phyloP scores from a whole-genome alignment of 306 rosid genomes.

The Corylus heterophylla region DNA sequence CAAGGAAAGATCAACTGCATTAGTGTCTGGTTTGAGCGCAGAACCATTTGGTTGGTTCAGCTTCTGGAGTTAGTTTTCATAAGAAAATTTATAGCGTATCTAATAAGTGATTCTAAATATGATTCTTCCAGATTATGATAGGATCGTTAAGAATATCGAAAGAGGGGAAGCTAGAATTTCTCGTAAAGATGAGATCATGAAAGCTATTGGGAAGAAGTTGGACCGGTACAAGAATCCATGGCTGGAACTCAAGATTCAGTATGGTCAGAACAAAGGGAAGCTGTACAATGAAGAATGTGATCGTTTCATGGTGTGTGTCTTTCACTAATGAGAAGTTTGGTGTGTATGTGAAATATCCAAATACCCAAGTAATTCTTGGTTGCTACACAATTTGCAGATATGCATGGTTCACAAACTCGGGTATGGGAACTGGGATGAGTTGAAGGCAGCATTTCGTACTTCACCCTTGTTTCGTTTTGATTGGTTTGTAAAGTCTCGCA shows the following conservation, averaged over 20 bases:
- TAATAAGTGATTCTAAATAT: constrained; percentile 9
- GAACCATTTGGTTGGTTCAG: constrained; percentile 9
- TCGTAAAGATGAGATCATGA: constrained; percentile 97
- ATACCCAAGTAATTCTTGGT: neutral
- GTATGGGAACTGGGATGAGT: constrained; percentile 98
- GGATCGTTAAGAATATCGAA: constrained; percentile 94
- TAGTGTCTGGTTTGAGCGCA: constrained; percentile 5
- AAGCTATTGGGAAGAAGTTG: constrained; percentile 96
- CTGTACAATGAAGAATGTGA: constrained; percentile 98
- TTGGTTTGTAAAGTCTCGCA: constrained; percentile 99
- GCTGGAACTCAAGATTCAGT: constrained; percentile 93
- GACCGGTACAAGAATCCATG: constrained; percentile 99
- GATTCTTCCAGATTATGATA: constrained; percentile 72
- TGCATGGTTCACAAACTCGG: constrained; percentile 99
- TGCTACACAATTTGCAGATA: constrained; percentile 48
- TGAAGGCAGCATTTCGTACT: constrained; percentile 96
- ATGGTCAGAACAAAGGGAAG: constrained; percentile 98
- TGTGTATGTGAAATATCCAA: neutral
- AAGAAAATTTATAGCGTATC: neutral
- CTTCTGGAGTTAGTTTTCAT: neutral
- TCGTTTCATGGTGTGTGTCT: constrained; percentile 77
- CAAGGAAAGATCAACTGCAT: neutral
- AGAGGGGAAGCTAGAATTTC: constrained; percentile 99
- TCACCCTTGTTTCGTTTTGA: constrained; percentile 98
- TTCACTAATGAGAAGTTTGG: neutral